Conservation (phyloP, 768 basidiomycete genomes). For the Kwoniella pini region DNA sequence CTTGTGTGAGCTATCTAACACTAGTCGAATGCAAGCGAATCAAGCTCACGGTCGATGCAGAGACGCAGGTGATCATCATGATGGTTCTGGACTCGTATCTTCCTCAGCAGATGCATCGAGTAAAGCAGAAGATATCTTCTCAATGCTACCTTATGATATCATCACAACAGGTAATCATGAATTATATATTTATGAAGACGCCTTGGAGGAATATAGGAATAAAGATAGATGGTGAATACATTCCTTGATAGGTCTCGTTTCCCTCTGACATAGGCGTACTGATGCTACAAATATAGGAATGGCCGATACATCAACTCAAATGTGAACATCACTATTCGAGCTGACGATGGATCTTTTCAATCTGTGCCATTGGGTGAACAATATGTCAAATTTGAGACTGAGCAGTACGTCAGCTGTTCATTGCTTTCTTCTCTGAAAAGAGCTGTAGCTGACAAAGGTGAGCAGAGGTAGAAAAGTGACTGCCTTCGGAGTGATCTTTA, state of each 20-base stretch:
- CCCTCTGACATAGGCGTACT: neutral
- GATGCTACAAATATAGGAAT: conserved; percentile 52
- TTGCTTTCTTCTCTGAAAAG: neutral
- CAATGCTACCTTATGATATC: conserved; percentile 74
- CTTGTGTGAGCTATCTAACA: conserved; percentile 64
- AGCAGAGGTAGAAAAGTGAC: conserved; percentile 70
- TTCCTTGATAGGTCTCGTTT: conserved; percentile 5
- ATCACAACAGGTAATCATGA: conserved; percentile 89
- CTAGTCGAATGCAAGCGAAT: neutral
- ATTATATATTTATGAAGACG: conserved; percentile 61
- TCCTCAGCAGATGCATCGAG: conserved; percentile 34
- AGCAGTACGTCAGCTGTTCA: neutral
- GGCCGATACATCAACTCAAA: conserved; percentile 82
- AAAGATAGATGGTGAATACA: conserved; percentile 37
- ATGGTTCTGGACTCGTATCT: conserved; percentile 52
- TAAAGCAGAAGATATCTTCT: conserved; percentile 69
- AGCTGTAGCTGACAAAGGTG: neutral
- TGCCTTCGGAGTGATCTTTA: conserved; percentile 73
- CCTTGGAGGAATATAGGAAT: conserved; percentile 33
- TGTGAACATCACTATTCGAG: conserved; percentile 73
- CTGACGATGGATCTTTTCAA: conserved; percentile 53
- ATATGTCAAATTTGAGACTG: conserved; percentile 65
- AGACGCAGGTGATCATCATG: conserved; percentile 54
- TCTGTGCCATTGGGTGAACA: conserved; percentile 58
- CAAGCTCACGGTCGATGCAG: conserved; percentile 55